These are phyloP conservation scores for Cubamyces lactineus DNA, from an alignment of 768 basidiomycete genomes.

Conservation along the genomic window DNA sequence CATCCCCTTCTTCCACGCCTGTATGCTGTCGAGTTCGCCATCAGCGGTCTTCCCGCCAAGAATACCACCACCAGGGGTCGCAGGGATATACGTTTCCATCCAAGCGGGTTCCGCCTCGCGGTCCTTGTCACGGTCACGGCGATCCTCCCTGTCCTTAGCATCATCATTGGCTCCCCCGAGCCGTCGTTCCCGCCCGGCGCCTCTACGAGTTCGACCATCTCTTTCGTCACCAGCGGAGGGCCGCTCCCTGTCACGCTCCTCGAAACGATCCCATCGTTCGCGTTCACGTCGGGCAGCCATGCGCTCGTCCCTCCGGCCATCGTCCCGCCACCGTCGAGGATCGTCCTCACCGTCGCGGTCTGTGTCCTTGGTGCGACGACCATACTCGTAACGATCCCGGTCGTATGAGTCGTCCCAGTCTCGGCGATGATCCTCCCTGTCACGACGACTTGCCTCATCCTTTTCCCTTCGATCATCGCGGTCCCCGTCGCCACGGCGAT, in stretches of 20 bases:
- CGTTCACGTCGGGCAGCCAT: constrained; percentile 63
- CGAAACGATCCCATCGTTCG: constrained; percentile 45
- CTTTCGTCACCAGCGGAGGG: constrained; percentile 58
- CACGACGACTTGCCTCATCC: constrained; percentile 38
- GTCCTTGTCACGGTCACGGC: constrained; percentile 55
- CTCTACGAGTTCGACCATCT: constrained; percentile 63
- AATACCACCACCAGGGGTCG: constrained; percentile 57
- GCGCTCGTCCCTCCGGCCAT: constrained; percentile 80
- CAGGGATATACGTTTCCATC: constrained; percentile 88
- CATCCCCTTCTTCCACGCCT: constrained; percentile 85
- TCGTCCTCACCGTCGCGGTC: constrained; percentile 67
- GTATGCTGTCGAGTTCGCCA: constrained; percentile 81
- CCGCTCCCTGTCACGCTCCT: constrained; percentile 48
- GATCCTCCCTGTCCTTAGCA: constrained; percentile 48
- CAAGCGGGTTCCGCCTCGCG: constrained; percentile 89
- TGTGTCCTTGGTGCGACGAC: constrained; percentile 42
- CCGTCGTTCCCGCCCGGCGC: constrained; percentile 61
- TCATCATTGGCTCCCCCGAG: constrained; percentile 56
- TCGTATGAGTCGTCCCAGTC: constrained; percentile 39
- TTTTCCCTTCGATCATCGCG: constrained; percentile 39
- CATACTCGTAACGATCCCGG: constrained; percentile 46
- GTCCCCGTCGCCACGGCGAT: constrained; percentile 35
- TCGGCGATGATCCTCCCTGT: constrained; percentile 30
- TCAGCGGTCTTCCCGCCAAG: constrained; percentile 61
- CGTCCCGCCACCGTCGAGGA: constrained; percentile 78